A percentile compares a stretch with the other conserved stretches of the same genome.
Evolutionary conservation across 345 rosid species (phyloP).

Genomic region (Mangifera indica): DNA sequence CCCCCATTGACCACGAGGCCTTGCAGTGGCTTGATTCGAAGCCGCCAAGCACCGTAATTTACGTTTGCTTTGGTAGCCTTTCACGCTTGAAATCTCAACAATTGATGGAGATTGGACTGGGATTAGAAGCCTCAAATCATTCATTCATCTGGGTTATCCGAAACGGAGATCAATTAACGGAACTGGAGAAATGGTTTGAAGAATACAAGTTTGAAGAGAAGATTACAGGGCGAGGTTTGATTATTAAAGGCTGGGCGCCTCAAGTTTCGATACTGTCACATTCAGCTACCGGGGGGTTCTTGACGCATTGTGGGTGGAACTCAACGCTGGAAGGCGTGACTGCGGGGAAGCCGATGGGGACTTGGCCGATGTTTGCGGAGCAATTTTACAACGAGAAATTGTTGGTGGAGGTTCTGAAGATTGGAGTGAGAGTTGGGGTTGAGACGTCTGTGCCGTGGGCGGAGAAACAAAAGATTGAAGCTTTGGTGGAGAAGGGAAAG

Average conservation of each 20-base stretch:
- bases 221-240: constrained; percentile 32
- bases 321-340: constrained; percentile 52
- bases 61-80: constrained; percentile 50
- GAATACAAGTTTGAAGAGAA: constrained; percentile 32
- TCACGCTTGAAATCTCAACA: constrained; percentile 31
- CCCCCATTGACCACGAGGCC: constrained; percentile 4
- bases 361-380: constrained; percentile 65
- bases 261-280: constrained; percentile 57
- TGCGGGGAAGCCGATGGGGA: constrained; percentile 47
- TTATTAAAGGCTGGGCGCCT: constrained; percentile 62
- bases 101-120: constrained; percentile 40
- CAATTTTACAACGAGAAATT: constrained; percentile 64
- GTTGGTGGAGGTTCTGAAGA: constrained; percentile 36
- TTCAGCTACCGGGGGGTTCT: constrained; percentile 47
- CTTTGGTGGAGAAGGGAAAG: constrained; percentile 40
- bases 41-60: constrained; percentile 37
- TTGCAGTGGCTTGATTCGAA: constrained; percentile 35
- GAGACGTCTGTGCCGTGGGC: constrained; percentile 42
- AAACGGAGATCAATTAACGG: constrained; percentile 28
- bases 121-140: constrained; percentile 36
- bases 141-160: constrained; percentile 62
- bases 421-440: constrained; percentile 51
- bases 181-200: constrained; percentile 29
- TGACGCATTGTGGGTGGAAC: constrained; percentile 75
- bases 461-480: constrained; percentile 44